Evolutionary conservation across 768 basidiomycete species (phyloP).

Genomic region (Mrakia gelida): DNA sequence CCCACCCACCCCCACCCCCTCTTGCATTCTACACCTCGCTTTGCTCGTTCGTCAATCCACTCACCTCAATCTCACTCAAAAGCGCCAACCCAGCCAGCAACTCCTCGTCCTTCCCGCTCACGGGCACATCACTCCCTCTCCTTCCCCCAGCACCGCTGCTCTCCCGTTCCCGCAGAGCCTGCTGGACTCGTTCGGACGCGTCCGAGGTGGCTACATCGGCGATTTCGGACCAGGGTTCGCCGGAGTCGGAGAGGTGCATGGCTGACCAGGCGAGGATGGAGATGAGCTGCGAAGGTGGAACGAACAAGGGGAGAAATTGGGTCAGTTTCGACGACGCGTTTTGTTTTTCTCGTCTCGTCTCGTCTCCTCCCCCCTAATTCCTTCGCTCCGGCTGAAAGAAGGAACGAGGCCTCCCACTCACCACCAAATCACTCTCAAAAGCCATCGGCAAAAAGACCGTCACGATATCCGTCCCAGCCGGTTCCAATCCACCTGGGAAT

Average conservation of each 20-base stretch:
- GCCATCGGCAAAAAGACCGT: slow-evolving; percentile 31
- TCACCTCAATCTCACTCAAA: slow-evolving; percentile 28
- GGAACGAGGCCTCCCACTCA: not conserved
- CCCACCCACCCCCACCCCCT: no score
- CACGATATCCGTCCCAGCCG: slow-evolving; percentile 22
- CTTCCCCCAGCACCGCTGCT: not conserved
- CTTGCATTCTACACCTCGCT: no score
- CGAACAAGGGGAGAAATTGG: no score
- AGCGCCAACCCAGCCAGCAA: slow-evolving; percentile 28
- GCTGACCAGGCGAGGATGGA: slow-evolving; percentile 30
- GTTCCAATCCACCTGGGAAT: not conserved
- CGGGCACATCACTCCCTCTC: not conserved
- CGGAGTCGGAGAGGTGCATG: slow-evolving; percentile 30
- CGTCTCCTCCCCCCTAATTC: no score
- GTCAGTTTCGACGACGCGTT: no score
- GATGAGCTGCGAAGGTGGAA: not conserved
- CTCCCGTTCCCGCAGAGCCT: slow-evolving; percentile 8
- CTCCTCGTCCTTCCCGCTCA: slow-evolving; percentile 16
- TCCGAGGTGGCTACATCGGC: slow-evolving; percentile 11
- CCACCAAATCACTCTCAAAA: slow-evolving; percentile 22
- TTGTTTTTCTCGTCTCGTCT: no score
- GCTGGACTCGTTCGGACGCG: not conserved
- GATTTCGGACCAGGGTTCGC: slow-evolving; percentile 28
- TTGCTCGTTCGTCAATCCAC: not conserved
- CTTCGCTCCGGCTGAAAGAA: no score